Evolutionary conservation across 2,329 filamentous ascomycete genomes (phyloP), one percentile per base, ranked within the genome.

Genomic region (Rutstroemia sydowiana): DNA sequence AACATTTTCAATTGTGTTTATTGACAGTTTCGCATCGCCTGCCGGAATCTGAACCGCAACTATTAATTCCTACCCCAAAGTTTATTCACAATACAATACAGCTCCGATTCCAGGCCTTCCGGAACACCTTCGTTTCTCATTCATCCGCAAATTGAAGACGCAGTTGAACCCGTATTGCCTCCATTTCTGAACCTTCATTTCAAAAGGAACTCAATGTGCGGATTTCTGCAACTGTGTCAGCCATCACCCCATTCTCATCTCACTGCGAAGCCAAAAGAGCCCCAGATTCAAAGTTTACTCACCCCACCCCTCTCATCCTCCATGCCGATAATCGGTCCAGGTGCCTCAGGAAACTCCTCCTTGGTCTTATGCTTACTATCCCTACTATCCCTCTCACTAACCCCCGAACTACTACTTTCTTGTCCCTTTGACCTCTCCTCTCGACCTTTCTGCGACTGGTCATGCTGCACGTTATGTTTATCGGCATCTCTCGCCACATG

Each of bases 301-400:
- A 52, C 50, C 13, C 28, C 34, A 28, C 44, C 50, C 44, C 50
- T 48, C 43, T 48, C 50, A 43, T 48, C 45, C 50, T 52, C 42
- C 44, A 52, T 43, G 13, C 45, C 48, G 37, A 51, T 52, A 36
- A 47, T 11, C 7, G 39, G 31, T 0, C 45, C 50, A 9, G 23
- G 21, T 1, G 23, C 48, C 26, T 37, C 8, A 2, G 48, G 48
- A 51, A 45, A 40, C 45, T 48, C 37, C 14, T 37, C 31, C 39
- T 37, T 21, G 2, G 45, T 26, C 37, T 36, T 43, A 7, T 9
- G 20, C 14, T 41, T 26, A 16, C 39, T 42, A 28, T 26, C 7
- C 21, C 14, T 20, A 3, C 18, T 23, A 23, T 42, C 48, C 10
- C 31, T 39, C 1, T 39, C 36, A 16, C 16, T 20, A 39, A 39